A percentile compares a stretch with the other conserved stretches of the same genome.
These are phyloP conservation scores for Chamaecyparis obtusa DNA, from an alignment of 75 land plant species.

Conservation along the genomic window DNA sequence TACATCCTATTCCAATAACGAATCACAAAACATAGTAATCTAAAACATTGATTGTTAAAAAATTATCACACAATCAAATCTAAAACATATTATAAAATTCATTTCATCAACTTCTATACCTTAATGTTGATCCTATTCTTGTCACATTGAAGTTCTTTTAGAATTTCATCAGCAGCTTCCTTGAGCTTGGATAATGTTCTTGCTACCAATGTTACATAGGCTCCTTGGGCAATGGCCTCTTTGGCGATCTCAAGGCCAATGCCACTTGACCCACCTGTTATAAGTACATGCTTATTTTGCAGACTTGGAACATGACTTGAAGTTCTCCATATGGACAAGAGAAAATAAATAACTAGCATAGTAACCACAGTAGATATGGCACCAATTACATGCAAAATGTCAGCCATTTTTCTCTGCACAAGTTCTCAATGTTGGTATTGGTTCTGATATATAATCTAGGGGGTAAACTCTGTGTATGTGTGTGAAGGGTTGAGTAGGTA, in stretches of 20 bases:
- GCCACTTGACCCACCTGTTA: conserved; percentile 44
- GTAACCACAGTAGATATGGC: neutral
- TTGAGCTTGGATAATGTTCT: conserved; percentile 10
- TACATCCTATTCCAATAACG: too few relatives aligned
- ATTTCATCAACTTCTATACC: neutral
- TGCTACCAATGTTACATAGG: conserved; percentile 28
- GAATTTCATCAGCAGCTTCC: conserved; percentile 6
- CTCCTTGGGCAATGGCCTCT: conserved; percentile 20
- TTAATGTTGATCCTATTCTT: conserved; percentile 7
- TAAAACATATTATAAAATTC: neutral
- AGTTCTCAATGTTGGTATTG: neutral
- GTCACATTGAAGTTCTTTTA: neutral
- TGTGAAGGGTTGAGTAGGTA: too few relatives aligned
- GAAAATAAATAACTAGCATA: neutral
- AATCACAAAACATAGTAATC: too few relatives aligned
- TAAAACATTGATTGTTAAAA: too few relatives aligned
- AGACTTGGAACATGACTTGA: neutral
- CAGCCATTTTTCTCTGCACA: neutral
- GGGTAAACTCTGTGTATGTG: neutral
- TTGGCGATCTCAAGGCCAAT: conserved; percentile 40
- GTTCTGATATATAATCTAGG: neutral
- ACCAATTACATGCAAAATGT: neutral
- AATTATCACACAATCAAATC: too few relatives aligned
- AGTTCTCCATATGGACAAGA: neutral
- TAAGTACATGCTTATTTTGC: conserved; percentile 33